phyloP scores from a whole-genome alignment of 106 monocot genomes.

The Acanthochlamys bracteata region DNA sequence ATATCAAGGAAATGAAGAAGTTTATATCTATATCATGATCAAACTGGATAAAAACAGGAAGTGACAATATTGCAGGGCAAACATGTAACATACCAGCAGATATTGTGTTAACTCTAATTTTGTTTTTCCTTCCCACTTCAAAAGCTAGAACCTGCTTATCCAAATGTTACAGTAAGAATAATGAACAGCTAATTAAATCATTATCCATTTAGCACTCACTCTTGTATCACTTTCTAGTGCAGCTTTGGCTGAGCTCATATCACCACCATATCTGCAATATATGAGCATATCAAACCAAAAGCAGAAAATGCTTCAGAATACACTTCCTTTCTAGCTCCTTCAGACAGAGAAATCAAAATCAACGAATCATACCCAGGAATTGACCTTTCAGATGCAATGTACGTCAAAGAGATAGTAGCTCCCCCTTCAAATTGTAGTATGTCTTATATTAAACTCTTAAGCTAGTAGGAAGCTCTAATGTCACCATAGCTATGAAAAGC shows the following conservation, averaged over 20 bases:
- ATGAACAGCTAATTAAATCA: too few species aligned
- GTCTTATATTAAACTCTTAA: too few species aligned
- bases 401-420: constrained; percentile 66
- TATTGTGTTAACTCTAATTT: constrained; percentile 91
- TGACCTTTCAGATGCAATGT: constrained; percentile 88
- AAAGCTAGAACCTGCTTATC: constrained; percentile 57
- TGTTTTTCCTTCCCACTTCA: constrained; percentile 84
- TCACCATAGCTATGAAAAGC: too few species aligned
- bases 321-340: neutral
- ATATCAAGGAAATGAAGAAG: too few species aligned
- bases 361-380: constrained; percentile 54
- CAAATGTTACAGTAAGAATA: neutral
- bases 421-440: constrained; percentile 19
- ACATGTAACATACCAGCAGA: constrained; percentile 80
- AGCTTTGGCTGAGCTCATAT: constrained; percentile 99
- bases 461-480: too few species aligned
- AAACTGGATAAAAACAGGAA: too few species aligned
- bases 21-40: too few species aligned
- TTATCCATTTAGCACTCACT: too few species aligned
- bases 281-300: neutral
- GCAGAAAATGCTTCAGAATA: neutral
- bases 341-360: too few species aligned
- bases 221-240: constrained; percentile 92
- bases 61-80: too few species aligned
- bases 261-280: constrained; percentile 69